Evolutionary conservation across 2,329 filamentous ascomycete genomes (phyloP), one percentile per base, ranked within the genome.

Genomic region (Aspergillus thermomutatus): DNA sequence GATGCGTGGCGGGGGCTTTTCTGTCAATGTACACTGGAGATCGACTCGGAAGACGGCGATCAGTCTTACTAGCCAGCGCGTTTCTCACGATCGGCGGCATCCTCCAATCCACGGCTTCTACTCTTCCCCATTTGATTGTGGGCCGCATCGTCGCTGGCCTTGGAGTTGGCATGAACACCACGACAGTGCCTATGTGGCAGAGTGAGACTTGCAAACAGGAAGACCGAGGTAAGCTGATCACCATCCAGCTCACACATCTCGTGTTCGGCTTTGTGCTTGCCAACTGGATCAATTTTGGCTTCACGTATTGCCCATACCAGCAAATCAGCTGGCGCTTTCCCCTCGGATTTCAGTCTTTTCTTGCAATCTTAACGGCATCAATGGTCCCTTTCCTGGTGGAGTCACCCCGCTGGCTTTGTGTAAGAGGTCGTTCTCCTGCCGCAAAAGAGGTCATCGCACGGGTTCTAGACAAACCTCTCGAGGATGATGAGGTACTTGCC

Each of bases 101-200:
- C 19, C 48, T 72, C 21, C 71, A 72, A 55, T 60, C 67, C 7
- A 64, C 66, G 21, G 64, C 62, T 6, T 61, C 57, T 46, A 63
- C 60, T 4, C 58, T 66, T 5, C 56, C 66, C 10, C 68, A 72
- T 45, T 50, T 73, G 37, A 67, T 71, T 34, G 68, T 80, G n/a
- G 79, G 78, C 10, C 71, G 79, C 34, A 70, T 78, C 43, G 72
- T 82, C 17, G 79, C 77, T 3, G 79, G 62, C 23, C 47, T 54
- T 14, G 62, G 78, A 7, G 79, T 79, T 59, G 80, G 80, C 4
- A 66, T 79, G 41, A 69, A 69, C 31, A 69, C 67, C 0, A 67
- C 66, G 23, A 71, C 68, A 3, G 66, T 72, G 1, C 69, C 69
- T 2, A 71, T 65, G 69, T 74, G 26, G 26, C 26, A 26, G 26